Evolutionary conservation across 1,284 basidiomycete genomes (phyloP).

Genomic region (Phylloporus sp.): DNA sequence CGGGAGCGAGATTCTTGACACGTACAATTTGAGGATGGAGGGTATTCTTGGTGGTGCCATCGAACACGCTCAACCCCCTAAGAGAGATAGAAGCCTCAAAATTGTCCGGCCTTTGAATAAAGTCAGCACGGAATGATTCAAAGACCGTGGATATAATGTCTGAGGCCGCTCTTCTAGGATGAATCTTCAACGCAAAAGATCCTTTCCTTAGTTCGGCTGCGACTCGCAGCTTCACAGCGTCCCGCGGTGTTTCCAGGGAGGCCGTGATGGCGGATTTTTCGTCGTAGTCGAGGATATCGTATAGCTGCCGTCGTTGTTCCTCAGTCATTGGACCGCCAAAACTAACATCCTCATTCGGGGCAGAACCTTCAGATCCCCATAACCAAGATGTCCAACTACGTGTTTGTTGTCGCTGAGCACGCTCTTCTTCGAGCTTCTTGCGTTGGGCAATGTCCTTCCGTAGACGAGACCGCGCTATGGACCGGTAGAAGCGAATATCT

Average conservation of each 20-base stretch:
- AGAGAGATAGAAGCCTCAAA: conserved; percentile 82
- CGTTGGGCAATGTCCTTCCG: conserved; percentile 83
- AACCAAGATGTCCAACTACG: conserved; percentile 85
- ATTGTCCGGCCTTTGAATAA: conserved; percentile 88
- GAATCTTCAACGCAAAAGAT: conserved; percentile 79
- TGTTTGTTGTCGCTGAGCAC: conserved; percentile 52
- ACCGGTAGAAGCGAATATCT: conserved; percentile 97
- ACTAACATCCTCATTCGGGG: conserved; percentile 50
- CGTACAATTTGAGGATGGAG: conserved; percentile 93
- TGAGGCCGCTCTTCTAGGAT: conserved; percentile 62
- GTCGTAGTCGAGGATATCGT: conserved; percentile 94
- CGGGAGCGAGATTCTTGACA: conserved; percentile 66
- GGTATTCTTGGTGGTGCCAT: conserved; percentile 85
- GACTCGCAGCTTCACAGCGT: conserved; percentile 83
- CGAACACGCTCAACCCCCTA: conserved; percentile 89
- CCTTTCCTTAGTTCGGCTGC: conserved; percentile 85
- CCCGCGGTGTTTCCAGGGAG: conserved; percentile 73
- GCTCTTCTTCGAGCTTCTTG: conserved; percentile 73
- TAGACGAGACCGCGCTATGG: conserved; percentile 89
- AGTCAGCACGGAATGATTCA: conserved; percentile 85
- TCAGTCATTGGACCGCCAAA: conserved; percentile 83
- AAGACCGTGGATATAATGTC: conserved; percentile 92
- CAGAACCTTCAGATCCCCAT: conserved; percentile 68
- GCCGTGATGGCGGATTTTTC: conserved; percentile 78
- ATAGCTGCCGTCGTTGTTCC: conserved; percentile 91